phyloP scores from a whole-genome alignment of 1,284 basidiomycete genomes.

The Calocybe gambosa region DNA sequence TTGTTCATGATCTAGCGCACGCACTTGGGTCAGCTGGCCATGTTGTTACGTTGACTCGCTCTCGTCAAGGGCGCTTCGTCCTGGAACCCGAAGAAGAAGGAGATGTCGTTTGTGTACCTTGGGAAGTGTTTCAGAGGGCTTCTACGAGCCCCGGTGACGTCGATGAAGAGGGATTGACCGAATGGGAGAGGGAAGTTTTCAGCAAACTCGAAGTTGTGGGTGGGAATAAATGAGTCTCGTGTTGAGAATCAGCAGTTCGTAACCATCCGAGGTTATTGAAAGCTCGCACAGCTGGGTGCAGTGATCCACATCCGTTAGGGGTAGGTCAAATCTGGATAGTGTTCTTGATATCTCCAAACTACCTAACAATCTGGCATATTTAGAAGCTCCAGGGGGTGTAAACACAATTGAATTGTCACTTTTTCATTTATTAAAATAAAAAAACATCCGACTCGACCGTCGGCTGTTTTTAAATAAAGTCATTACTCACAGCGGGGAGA shows the following conservation, averaged over 20 bases:
- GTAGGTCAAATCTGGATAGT: neutral
- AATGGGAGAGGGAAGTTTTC: constrained; percentile 70
- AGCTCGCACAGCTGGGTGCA: neutral
- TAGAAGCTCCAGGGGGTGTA: neutral
- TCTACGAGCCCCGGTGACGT: constrained; percentile 43
- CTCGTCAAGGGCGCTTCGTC: constrained; percentile 76
- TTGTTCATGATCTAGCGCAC: constrained; percentile 86
- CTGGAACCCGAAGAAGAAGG: constrained; percentile 43
- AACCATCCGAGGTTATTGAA: constrained; percentile 1
- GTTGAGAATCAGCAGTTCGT: constrained; percentile 1
- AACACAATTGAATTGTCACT: neutral
- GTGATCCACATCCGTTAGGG: neutral
- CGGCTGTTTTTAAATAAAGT: neutral
- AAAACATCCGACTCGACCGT: neutral
- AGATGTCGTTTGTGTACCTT: constrained; percentile 59
- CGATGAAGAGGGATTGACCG: constrained; percentile 58
- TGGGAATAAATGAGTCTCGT: constrained; percentile 15
- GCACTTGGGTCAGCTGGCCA: constrained; percentile 83
- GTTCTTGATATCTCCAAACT: neutral
- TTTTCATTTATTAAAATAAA: neutral
- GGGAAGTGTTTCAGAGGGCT: constrained; percentile 74
- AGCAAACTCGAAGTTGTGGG: constrained; percentile 54
- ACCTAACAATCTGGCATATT: neutral
- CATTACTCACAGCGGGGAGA: constrained; percentile 3
- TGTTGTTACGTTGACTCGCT: constrained; percentile 83